Base-by-base conservation (phyloP, 2,329 filamentous ascomycete genomes). In the Gaeumannomyces tritici region DNA sequence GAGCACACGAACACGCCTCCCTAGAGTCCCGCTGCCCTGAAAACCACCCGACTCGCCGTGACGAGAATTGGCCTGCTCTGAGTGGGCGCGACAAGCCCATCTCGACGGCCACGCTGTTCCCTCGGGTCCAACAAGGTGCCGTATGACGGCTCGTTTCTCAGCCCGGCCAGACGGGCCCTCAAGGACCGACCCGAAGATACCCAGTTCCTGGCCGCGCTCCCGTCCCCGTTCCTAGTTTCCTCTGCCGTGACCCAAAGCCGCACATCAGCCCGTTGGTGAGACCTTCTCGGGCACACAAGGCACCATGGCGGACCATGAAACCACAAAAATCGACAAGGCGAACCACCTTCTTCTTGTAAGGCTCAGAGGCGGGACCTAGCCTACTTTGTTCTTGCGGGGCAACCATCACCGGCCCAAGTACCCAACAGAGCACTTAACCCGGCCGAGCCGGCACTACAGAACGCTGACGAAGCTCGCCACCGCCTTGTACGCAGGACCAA, bases 301-400 rank as follows among this genome's bases (percentile, higher is more conserved):
- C 42, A 75, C 65, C 55, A 88, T 88, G 85, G 83, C 79, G 56
- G 83, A 86, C 71, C 77, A 81, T 69, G 80, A 83, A 69, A 83
- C 84, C 62, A 84, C 84, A 60, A 88, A 86, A 74, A 82, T 93
- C 68, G 89, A 90, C 70, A 87, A 90, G 67, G 86, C 87, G 69
- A 85, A 86, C 66, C 90, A 93, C 71, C 82, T 93, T 59, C 83
- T 93, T 63, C 85, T 93, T 62, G 88, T 89, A 79, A 69, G 79
- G 15, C 21, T n/a, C 29, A 9, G 29, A 31, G 57, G 18, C 29
- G 27, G 31, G 42, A 7, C 42, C 42, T 21, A n/a, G 12, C 42
- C n/a, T n/a, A n/a, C n/a, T n/a, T n/a, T 24, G 2, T 51, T 51
- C 8, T 9, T 11, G 11, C 12, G 18, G 21, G 7, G n/a, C 42